Evolutionary conservation across 2,329 filamentous ascomycete species (phyloP).

Genomic region (Phoma sp.): DNA sequence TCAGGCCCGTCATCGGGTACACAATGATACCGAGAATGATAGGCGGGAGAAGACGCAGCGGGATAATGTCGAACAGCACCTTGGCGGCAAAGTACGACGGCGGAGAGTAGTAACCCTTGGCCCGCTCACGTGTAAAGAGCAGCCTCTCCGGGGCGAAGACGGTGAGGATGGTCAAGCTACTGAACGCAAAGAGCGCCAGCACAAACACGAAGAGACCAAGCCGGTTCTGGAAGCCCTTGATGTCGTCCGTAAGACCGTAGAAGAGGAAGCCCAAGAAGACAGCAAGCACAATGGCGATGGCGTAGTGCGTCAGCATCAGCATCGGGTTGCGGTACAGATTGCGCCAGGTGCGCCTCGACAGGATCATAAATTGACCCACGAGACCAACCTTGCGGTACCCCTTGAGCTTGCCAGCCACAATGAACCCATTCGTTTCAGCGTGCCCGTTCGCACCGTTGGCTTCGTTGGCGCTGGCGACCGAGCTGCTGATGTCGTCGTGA

Average conservation of each 20-base stretch:
- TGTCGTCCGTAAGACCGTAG: slow-evolving; percentile 94
- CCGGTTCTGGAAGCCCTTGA: slow-evolving; percentile 96
- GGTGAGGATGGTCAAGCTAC: slow-evolving; percentile 88
- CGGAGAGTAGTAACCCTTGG: slow-evolving; percentile 95
- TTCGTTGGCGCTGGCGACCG: slow-evolving; percentile 67
- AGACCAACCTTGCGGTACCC: slow-evolving; percentile 85
- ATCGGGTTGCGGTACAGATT: slow-evolving; percentile 98
- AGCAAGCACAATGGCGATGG: slow-evolving; percentile 91
- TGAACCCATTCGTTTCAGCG: slow-evolving; percentile 58
- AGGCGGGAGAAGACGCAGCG: slow-evolving; percentile 90
- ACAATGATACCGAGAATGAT: slow-evolving; percentile 95
- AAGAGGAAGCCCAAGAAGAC: slow-evolving; percentile 95
- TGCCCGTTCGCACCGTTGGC: slow-evolving; percentile 72
- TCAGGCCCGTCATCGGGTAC: slow-evolving; percentile 96
- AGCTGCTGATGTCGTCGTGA: slow-evolving; percentile 77
- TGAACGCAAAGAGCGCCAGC: slow-evolving; percentile 94
- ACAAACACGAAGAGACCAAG: slow-evolving; percentile 98
- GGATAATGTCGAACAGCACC: slow-evolving; percentile 97
- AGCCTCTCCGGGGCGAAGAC: slow-evolving; percentile 92
- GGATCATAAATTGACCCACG: slow-evolving; percentile 81
- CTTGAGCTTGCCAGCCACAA: slow-evolving; percentile 69
- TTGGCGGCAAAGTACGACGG: slow-evolving; percentile 94
- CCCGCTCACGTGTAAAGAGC: slow-evolving; percentile 89
- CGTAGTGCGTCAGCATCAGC: slow-evolving; percentile 98
- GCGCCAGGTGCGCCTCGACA: slow-evolving; percentile 91